Evolutionary conservation across 306 rosid species (phyloP).

Genomic region (Medicago ruthenica): DNA sequence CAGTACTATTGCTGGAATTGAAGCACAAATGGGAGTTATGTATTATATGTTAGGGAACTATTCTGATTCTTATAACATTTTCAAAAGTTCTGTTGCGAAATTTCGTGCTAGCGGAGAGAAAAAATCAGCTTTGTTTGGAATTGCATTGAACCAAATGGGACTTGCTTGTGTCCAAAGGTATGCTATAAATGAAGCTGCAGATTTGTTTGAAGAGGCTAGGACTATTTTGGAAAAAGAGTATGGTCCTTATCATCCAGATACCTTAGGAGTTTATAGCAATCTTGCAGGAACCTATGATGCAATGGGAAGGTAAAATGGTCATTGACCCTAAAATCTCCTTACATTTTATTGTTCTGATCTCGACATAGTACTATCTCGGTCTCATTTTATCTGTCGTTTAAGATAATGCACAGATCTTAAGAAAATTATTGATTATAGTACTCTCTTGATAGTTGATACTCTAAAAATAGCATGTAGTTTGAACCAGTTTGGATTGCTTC

Average conservation of each 20-base stretch:
- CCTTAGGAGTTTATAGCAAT: conserved; percentile 85
- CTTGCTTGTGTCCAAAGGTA: conserved; percentile 79
- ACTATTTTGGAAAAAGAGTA: conserved; percentile 75
- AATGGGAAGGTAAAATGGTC: conserved; percentile 80
- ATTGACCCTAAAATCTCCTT: neutral
- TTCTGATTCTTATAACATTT: conserved; percentile 67
- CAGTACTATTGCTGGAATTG: conserved; percentile 79
- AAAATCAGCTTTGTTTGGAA: conserved; percentile 77
- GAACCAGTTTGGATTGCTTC: too few relatives aligned
- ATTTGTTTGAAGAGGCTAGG: conserved; percentile 82
- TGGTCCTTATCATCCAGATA: conserved; percentile 79
- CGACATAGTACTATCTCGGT: neutral
- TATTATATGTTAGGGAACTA: conserved; percentile 78
- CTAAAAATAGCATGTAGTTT: too few relatives aligned
- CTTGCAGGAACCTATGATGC: conserved; percentile 91
- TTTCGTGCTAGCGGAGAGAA: conserved; percentile 77
- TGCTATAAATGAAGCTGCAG: conserved; percentile 87
- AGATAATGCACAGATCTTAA: too few relatives aligned
- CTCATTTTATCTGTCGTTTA: too few relatives aligned
- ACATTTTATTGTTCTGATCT: neutral
- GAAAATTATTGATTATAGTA: too few relatives aligned
- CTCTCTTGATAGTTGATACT: too few relatives aligned
- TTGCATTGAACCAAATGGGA: conserved; percentile 91
- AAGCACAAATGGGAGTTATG: conserved; percentile 88
- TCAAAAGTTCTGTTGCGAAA: conserved; percentile 65